Conservation (phyloP, 768 basidiomycete species). For the Serpula lacrymans region DNA sequence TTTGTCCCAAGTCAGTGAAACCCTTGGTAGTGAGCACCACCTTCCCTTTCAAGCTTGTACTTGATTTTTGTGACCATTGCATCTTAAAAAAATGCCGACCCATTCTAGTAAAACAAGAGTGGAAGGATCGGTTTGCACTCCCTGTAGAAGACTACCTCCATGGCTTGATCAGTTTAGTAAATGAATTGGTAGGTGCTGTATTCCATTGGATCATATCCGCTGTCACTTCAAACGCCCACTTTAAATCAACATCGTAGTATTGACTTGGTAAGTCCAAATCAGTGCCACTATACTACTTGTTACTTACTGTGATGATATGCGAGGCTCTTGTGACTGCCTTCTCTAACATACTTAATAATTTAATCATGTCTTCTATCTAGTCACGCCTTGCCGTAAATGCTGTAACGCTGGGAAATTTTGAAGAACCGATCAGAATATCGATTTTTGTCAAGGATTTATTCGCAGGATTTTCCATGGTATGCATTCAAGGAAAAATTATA, state of each 20-base stretch:
- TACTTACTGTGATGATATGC: too few relatives aligned
- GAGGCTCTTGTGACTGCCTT: neutral
- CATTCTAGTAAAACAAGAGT: slow-evolving; percentile 61
- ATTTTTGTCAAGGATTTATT: slow-evolving; percentile 78
- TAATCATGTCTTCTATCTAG: slow-evolving; percentile 30
- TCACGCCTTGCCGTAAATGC: slow-evolving; percentile 77
- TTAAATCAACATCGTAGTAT: too few relatives aligned
- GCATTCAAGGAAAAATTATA: slow-evolving; percentile 6
- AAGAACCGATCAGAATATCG: slow-evolving; percentile 75
- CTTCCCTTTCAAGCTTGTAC: slow-evolving; percentile 1
- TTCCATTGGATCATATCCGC: too few relatives aligned
- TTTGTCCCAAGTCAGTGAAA: slow-evolving; percentile 45
- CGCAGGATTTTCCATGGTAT: slow-evolving; percentile 80
- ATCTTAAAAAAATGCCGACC: neutral
- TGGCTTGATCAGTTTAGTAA: slow-evolving; percentile 72
- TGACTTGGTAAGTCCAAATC: too few relatives aligned
- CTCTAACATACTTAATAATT: neutral
- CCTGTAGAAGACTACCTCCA: slow-evolving; percentile 81
- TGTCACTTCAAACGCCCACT: too few relatives aligned
- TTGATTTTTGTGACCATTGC: slow-evolving; percentile 2
- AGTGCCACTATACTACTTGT: too few relatives aligned
- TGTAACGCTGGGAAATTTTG: slow-evolving; percentile 79
- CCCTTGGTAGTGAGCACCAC: slow-evolving; percentile 61
- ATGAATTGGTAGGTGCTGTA: slow-evolving; percentile 63
- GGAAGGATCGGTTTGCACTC: slow-evolving; percentile 61